Evolutionary conservation across 495 filamentous ascomycete genomes (phyloP), one percentile per base, ranked within the genome.

Genomic region (Trichoderma gamsii): DNA sequence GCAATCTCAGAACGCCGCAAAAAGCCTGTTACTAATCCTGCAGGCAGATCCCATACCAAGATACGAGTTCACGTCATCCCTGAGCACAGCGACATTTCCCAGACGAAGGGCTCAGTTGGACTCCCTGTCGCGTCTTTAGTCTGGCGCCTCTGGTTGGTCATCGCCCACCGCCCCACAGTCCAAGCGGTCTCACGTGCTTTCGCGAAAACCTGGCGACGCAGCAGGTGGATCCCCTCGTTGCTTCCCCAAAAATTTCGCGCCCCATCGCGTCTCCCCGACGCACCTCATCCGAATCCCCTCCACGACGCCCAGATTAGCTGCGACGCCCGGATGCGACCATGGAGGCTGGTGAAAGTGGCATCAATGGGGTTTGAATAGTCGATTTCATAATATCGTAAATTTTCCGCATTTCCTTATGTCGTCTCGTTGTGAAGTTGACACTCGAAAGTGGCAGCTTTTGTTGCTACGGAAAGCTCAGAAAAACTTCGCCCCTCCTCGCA

Each of bases 121-220:
- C 18, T 4, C 18, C 49, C 56, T 8, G 4, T 12, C 23, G 12
- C 23, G 44, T 15, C 44, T 49, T 15, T 11, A 4, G 44, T 49
- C n/a, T 15, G 44, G 15, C 44, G 56, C 25, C 56, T 21, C 56
- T 61, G 56, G 25, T 61, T 61, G 56, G 56, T 23, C 56, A 27
- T 8, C n/a, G 0, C 8, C n/a, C 11, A 4, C 21, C 2, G n/a
- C 4, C 16, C 16, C 25, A 25, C 25, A 21, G 23, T 23, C 56
- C n/a, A 7, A 25, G 21, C 11, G 56, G 56, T 61, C 56, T 66
- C 65, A 66, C 65, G 65, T 66, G 65, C 65, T 49, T 66, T 66
- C 65, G 65, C 44, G 65, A 25, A 32, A 66, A 66, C 41, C 65
- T 66, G 65, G 65, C 65, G 56, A 61, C 12, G 23, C 25, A 21